Evolutionary conservation across 176 grass and related monocot species (phyloP), one percentile per base, ranked within the genome.

Genomic region (Puccinellia tenuiflora): DNA sequence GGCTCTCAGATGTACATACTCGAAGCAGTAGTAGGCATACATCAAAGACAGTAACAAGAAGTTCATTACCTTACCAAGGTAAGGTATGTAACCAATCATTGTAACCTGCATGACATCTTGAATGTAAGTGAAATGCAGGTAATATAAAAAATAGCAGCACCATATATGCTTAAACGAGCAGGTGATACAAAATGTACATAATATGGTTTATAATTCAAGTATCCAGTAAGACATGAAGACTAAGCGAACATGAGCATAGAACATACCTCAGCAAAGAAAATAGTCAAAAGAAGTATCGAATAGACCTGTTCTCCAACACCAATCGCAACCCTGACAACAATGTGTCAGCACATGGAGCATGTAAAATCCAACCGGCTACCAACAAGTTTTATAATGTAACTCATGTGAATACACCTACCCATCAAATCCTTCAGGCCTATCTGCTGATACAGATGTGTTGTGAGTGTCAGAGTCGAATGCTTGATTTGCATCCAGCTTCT

Each of bases 21-120:
- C 91, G 47, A 99, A 99, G 73, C 96, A 99, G 81, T 96, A 96
- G 89, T 99, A 99, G 60, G 96, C 82, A 92, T 99, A 95, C 87
- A 99, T 93, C 91, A 92, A 96, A 88, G 93, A 93, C 68, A 99
- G 78, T 43, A 99, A 93, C 30, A 96, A 57, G 81, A 94, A 94
- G 85, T 94, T 96, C 71, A 87, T 84, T 85, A 75, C 81, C 68
- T 90, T 99, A 68, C 96, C 96, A 92, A 95, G 52, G 86, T 88
- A 92, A 73, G 96, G 96, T 75, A 99, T 85, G 73, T 88, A 96
- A 68, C 89, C 96, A 80, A 85, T 88, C 57, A 88, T 62, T 68
- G 87, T 92, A 81, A 99, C 91, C 96, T 99, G 89, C 47, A 92
- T 50, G 37, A 3, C 43, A 88, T 83, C 22, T 62, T 68, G 16